A percentile compares a stretch with the other conserved stretches of the same genome.
phyloP scores from a whole-genome alignment of 208 protist genomes.

The Trypanosoma melophagium region DNA sequence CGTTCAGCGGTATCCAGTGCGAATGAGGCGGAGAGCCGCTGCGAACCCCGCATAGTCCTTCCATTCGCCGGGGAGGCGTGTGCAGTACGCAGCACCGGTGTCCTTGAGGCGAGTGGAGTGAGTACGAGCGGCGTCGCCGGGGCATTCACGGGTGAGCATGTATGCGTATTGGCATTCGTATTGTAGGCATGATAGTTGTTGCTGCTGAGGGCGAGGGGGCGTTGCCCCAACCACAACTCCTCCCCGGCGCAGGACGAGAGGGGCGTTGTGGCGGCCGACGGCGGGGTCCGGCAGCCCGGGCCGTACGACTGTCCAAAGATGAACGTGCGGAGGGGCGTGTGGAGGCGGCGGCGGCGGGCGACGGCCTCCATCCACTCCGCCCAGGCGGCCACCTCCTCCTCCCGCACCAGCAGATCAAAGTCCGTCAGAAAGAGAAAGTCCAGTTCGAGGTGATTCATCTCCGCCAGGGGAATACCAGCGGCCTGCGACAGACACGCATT shows the following conservation, averaged over 20 bases:
- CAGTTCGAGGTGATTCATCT: conserved; percentile 71
- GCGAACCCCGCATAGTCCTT: not conserved
- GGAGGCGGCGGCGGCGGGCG: conserved; percentile 46
- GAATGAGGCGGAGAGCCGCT: conserved; percentile 1
- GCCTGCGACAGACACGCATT: conserved; percentile 65
- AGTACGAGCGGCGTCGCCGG: too few relatives aligned
- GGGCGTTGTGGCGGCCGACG: conserved; percentile 18
- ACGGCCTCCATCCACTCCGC: conserved; percentile 76
- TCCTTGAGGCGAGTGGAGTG: too few relatives aligned
- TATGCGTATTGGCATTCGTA: not conserved
- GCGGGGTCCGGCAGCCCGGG: too few relatives aligned
- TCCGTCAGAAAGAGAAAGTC: conserved; percentile 87
- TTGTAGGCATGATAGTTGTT: not conserved
- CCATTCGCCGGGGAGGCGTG: not conserved
- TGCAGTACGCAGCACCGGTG: too few relatives aligned
- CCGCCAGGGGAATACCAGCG: conserved; percentile 52
- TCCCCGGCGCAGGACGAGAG: conserved; percentile 26
- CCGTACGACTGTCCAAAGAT: conserved; percentile 41
- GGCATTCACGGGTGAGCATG: too few relatives aligned
- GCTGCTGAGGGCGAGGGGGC: not conserved
- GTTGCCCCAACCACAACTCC: conserved; percentile 3
- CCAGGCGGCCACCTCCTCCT: conserved; percentile 76
- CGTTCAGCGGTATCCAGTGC: conserved; percentile 9
- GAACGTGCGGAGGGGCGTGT: conserved; percentile 57
- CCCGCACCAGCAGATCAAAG: conserved; percentile 74